Base-by-base conservation (phyloP, 352 stramenopile genomes). In the Phytopythium oedochilum region DNA sequence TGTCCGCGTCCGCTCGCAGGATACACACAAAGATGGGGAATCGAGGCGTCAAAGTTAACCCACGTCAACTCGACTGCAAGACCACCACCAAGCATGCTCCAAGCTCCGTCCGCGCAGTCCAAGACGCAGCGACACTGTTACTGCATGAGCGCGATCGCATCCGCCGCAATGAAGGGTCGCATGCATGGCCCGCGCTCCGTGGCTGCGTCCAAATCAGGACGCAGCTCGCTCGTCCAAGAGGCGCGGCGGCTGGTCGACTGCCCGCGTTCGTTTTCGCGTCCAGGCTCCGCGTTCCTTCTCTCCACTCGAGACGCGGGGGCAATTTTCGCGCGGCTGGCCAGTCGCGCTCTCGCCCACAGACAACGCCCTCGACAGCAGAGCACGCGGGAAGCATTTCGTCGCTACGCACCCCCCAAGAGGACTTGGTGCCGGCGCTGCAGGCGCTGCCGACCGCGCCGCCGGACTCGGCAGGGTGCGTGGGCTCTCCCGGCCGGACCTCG, bases 321-420 rank as follows among this genome's bases (percentile, higher is more conserved):
- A n/a, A n/a, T n/a, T n/a, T n/a, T n/a, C n/a, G n/a, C n/a, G n/a
- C n/a, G n/a, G n/a, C n/a, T n/a, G n/a, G n/a, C 39, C 20, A 45
- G 20, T 45, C 14, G 42, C 8, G 5, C 2, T 48, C 42, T 48
- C 25, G 1, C 39, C 12, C 20, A 26, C n/a, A 22, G 14, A 7
- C 1, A 28, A 12, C 39, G n/a, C 4, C 39, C 9, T 45, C 39
- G 39, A 18, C 25, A 45, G n/a, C 39, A 45, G 20, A 7, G n/a
- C 39, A 50, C 12, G 7, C 31, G 20, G 31, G 32, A 32, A 54
- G 31, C n/a, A 54, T 54, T 44, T 32, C 48, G 14, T 54, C 48
- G 20, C 48, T 23, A 54, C 48, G 48, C 48, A 54, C 32, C n/a
- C 48, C 48, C 31, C 48, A 32, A 32, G 48, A 54, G 5, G 32